Evolutionary conservation across 768 basidiomycete species (phyloP), one percentile per base, ranked within the genome.

Genomic region (Boletus eberwhitei): DNA sequence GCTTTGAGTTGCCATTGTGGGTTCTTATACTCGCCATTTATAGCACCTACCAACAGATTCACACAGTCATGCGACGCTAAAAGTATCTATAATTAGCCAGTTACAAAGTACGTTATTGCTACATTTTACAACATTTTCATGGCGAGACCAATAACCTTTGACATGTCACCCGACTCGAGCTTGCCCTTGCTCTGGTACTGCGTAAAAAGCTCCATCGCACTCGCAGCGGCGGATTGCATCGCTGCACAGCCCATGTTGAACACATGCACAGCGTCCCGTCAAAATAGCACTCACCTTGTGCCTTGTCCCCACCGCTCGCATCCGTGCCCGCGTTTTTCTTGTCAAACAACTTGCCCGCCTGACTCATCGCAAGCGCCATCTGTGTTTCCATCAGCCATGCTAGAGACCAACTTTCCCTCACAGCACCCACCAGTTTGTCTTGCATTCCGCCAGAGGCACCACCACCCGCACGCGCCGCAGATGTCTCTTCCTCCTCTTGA

Each of bases 301-400:
- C 51, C 59, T 72, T 71, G 52, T 57, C 49, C 4, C 48, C 60
- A 17, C 55, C 51, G n/a, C 53, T 50, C 29, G 43, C 39, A 11
- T 46, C 35, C 35, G 50, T 52, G 8, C 65, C 64, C 21, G 48
- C 57, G 16, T 64, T 68, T 59, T 70, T 72, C 64, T 70, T 70
- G 29, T 70, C 69, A 22, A 70, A 70, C 32, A 70, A 8, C 35
- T 68, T 70, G 1, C 69, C 66, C 2, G 69, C 69, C 0, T 72
- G 66, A 4, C 70, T 57, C 69, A 70, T 70, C n/a, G 69, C 69
- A 17, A 70, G 57, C 0, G 58, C 52, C 57, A 70, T 60, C 69
- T 70, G 8, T 14, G 12, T 34, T 8, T 8, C 22, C 21, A 26
- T 53, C 39, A 61, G 52, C 38, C 36, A 11, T 22, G 8, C 29